These are phyloP conservation scores for Globisporangium alternatum DNA, from an alignment of 352 stramenopile species.

Conservation along the genomic window DNA sequence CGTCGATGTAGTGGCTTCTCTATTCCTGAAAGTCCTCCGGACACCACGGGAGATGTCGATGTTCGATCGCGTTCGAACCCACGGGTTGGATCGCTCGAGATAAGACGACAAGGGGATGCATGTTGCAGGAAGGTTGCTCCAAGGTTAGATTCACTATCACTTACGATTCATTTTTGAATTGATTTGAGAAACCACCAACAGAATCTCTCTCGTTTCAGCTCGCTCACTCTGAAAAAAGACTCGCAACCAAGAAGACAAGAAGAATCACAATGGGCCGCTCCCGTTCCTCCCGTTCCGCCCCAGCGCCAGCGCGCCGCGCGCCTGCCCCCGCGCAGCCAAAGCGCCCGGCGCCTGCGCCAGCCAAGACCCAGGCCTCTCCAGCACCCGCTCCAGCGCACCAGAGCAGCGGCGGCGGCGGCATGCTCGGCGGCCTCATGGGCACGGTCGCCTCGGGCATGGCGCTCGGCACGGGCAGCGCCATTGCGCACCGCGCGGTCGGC, in stretches of 20 bases:
- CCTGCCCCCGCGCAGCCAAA: slow-evolving; percentile 26
- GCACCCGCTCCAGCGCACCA: slow-evolving; percentile 50
- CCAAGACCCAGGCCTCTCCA: slow-evolving; percentile 45
- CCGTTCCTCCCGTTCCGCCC: slow-evolving; percentile 51
- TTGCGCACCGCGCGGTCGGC: slow-evolving; percentile 92
- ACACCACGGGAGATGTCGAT: not conserved
- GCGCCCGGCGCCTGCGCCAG: slow-evolving; percentile 42
- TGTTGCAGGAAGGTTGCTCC: not conserved
- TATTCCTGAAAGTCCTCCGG: not conserved
- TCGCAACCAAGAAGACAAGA: slow-evolving; percentile 15
- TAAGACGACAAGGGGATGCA: not conserved
- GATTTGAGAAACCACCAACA: slow-evolving; percentile 20
- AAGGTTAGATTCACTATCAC: not conserved
- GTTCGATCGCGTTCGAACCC: slow-evolving; percentile 16
- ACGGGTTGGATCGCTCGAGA: slow-evolving; percentile 7
- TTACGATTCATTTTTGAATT: slow-evolving; percentile 29
- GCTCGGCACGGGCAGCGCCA: slow-evolving; percentile 96
- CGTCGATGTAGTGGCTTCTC: too few species aligned
- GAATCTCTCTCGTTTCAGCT: slow-evolving; percentile 17
- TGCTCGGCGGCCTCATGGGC: slow-evolving; percentile 94
- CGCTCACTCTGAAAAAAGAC: slow-evolving; percentile 20
- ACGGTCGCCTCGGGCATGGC: slow-evolving; percentile 97
- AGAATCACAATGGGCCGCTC: slow-evolving; percentile 59
- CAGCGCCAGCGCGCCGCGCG: slow-evolving; percentile 43
- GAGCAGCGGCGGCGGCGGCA: slow-evolving; percentile 56